Evolutionary conservation across 169 alveolate genomes (phyloP).

Genomic region (Plasmodium vivax): DNA sequence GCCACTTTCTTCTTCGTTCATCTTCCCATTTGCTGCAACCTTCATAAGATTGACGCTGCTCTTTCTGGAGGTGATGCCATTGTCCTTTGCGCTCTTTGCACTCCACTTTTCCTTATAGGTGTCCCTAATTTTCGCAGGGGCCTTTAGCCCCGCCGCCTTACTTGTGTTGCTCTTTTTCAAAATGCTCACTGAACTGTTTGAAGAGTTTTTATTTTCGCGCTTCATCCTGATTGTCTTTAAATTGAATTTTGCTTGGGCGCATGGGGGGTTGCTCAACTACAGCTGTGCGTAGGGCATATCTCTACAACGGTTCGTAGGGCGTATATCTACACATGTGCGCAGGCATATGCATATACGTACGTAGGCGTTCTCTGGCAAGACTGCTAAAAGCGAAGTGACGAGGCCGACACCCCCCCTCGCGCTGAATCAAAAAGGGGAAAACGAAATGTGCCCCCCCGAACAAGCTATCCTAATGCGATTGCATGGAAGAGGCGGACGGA

Average conservation of each 20-base stretch:
- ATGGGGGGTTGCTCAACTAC: not conserved
- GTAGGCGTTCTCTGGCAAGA: not conserved
- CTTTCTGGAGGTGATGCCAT: not conserved
- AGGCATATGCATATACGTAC: not conserved
- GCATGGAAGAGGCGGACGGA: not conserved
- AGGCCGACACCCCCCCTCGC: not conserved
- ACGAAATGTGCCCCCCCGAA: not conserved
- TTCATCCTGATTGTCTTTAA: slow-evolving; percentile 5
- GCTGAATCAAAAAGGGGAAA: not conserved
- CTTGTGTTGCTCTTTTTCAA: slow-evolving; percentile 19
- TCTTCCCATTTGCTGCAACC: not conserved
- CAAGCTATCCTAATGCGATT: not conserved
- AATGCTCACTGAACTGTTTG: slow-evolving; percentile 9
- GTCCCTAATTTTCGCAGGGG: not conserved
- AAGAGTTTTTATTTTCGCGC: not conserved
- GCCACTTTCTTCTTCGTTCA: slow-evolving; percentile 3
- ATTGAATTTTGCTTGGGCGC: not conserved
- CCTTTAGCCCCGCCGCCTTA: not conserved
- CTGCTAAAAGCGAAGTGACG: not conserved
- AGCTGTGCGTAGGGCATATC: not conserved
- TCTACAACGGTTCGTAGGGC: not conserved
- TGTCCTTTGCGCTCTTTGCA: slow-evolving; percentile 3
- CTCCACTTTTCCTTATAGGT: slow-evolving; percentile 7
- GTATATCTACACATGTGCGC: not conserved
- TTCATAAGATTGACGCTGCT: not conserved